phyloP scores from a whole-genome alignment of 345 rosid genomes.

The Psidium friedrichsthalianum region DNA sequence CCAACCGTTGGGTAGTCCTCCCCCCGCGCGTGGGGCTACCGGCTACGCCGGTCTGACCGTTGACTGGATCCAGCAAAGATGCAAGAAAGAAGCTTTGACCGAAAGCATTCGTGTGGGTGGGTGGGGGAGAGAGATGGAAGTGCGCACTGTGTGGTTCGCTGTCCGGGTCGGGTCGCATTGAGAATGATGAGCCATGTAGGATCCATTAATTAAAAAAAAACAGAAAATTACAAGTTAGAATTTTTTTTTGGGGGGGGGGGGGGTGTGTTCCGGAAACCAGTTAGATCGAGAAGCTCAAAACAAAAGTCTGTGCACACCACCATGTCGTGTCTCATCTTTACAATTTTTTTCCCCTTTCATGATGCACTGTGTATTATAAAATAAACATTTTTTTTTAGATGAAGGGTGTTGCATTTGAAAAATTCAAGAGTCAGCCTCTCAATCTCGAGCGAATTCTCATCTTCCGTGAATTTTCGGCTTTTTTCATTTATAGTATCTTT shows the following conservation, averaged over 20 bases:
- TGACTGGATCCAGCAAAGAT: constrained; percentile 31
- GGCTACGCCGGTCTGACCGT: too few species aligned
- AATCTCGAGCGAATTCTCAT: neutral
- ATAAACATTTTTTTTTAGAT: neutral
- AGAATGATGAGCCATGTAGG: constrained; percentile 37
- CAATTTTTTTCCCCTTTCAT: too few species aligned
- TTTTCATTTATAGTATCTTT: neutral
- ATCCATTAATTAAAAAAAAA: constrained; percentile 1
- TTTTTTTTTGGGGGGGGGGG: neutral
- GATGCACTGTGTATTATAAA: neutral
- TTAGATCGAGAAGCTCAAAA: neutral
- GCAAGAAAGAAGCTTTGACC: constrained; percentile 21
- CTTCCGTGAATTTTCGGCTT: neutral
- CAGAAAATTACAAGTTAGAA: neutral
- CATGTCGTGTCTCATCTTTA: neutral
- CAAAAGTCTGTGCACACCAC: neutral
- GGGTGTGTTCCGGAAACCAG: too few species aligned
- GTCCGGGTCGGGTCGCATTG: constrained; percentile 19
- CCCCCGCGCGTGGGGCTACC: too few species aligned
- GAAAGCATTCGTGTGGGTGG: constrained; percentile 35
- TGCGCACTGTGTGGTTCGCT: constrained; percentile 60
- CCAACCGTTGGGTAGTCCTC: too few species aligned
- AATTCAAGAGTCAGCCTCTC: neutral
- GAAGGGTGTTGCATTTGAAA: neutral
- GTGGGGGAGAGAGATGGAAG: constrained; percentile 2